phyloP scores from a whole-genome alignment of 495 filamentous ascomycete species.

The Xylaria palmicola region DNA sequence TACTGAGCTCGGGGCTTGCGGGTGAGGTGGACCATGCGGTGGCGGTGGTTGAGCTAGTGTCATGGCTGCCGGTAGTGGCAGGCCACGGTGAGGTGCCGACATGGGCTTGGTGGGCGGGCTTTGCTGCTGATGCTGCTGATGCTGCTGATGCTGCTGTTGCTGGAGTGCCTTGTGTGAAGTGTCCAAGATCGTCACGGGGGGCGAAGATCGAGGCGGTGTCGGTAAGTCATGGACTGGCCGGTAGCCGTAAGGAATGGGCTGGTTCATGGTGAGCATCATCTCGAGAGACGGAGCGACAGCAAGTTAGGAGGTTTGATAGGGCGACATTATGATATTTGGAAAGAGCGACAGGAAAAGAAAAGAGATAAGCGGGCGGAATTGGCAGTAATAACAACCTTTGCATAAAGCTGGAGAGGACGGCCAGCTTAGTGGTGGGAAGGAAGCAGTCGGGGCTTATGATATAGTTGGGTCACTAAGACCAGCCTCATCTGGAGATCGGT shows the following conservation, averaged over 20 bases:
- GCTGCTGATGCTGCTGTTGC: constrained; percentile 29
- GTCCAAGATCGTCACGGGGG: constrained; percentile 53
- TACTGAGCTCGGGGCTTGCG: constrained; percentile 35
- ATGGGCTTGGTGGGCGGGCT: constrained; percentile 53
- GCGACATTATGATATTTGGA: constrained; percentile 24
- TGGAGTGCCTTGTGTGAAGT: constrained; percentile 43
- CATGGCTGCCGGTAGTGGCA: constrained; percentile 75
- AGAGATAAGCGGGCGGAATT: constrained; percentile 24
- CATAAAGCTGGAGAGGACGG: constrained; percentile 52
- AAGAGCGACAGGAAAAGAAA: constrained; percentile 15
- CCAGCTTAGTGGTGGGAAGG: constrained; percentile 48
- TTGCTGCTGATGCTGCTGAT: constrained; percentile 36
- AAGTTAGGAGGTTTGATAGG: constrained; percentile 23
- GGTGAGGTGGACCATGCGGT: constrained; percentile 36
- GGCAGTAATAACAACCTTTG: constrained; percentile 52
- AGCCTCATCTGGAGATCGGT: constrained; percentile 45
- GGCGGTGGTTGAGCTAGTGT: constrained; percentile 53
- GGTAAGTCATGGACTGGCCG: constrained; percentile 69
- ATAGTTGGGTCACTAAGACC: constrained; percentile 47
- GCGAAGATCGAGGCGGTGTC: constrained; percentile 62
- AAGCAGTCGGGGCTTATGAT: constrained; percentile 52
- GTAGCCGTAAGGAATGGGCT: constrained; percentile 65
- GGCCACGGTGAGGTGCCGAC: constrained; percentile 71
- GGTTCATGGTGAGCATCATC: constrained; percentile 68
- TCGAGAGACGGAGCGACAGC: constrained; percentile 27